Percentiles rank a stretch among this genome's conserved stretches.
Conservation (phyloP, 2,329 filamentous ascomycete species). For the Aschersonia sp. region DNA sequence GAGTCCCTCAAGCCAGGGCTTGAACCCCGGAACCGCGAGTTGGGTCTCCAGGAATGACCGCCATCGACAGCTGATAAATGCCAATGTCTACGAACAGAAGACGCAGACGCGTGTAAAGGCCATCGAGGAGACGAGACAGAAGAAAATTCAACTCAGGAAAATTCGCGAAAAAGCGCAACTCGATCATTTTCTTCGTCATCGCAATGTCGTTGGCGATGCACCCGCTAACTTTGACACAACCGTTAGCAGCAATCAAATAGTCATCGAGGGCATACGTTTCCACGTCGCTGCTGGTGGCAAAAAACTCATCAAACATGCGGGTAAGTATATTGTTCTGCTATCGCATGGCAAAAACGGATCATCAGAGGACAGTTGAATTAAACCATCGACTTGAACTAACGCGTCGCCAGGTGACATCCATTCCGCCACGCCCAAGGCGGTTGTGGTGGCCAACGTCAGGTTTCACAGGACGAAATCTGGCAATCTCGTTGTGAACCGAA, state of each 20-base stretch:
- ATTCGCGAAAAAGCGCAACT: constrained; percentile 46
- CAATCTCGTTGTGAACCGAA: constrained; percentile 66
- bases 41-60: constrained; percentile 65
- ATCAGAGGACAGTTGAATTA: too few species aligned
- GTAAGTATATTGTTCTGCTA: constrained; percentile 26
- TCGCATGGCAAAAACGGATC: too few species aligned
- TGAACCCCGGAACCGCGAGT: constrained; percentile 14
- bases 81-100: constrained; percentile 62
- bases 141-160: constrained; percentile 38
- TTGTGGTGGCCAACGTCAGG: constrained; percentile 59
- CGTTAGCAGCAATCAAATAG: constrained; percentile 41
- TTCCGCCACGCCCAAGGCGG: constrained; percentile 56
- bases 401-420: constrained; percentile 28
- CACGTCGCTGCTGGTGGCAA: constrained; percentile 62
- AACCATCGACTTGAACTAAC: too few species aligned
- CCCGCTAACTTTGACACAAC: constrained; percentile 11
- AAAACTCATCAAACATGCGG: constrained; percentile 61
- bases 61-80: constrained; percentile 73
- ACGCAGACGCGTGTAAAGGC: constrained; percentile 52
- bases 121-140: constrained; percentile 53
- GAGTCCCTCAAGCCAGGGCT: constrained; percentile 18
- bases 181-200: constrained; percentile 17
- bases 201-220: constrained; percentile 7
- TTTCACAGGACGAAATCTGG: constrained; percentile 80
- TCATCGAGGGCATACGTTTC: constrained; percentile 60